Evolutionary conservation across 192 early-diverging fungal genomes (phyloP), one percentile per base, ranked within the genome.

Genomic region (Coemansia sp.): DNA sequence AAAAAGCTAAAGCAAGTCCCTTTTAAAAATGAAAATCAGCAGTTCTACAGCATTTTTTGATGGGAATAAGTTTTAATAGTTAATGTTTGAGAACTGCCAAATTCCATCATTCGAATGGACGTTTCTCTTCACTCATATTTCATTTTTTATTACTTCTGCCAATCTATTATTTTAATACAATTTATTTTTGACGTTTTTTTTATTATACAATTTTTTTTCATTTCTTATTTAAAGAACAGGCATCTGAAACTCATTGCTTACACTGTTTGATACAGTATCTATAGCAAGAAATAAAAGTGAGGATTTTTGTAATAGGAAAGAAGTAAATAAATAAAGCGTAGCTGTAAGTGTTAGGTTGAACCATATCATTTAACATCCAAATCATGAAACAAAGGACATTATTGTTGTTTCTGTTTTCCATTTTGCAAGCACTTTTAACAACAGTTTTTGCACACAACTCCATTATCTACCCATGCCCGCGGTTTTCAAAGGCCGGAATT

Each of bases 381-480:
- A 38, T 5, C 18, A 69, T 69, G 67, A 69, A 53, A 51, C 15
- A 4, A 22, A 32, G 15, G 5, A 34, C 51, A 5, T 64, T 57
- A 37, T 55, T 15, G 8, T 51, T 48, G n/a, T 54, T 63, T 37
- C 68, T 69, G 35, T 8, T 70, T 63, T 7, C 41, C 8, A 53
- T 59, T n/a, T 64, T 5, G 52, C 41, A 64, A 48, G 20, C 36
- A 2, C 38, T 63, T 45, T 6, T 63, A 3, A 34, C 53, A 7
- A 28, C 53, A 56, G 61, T 55, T 14, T 56, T 52, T 32, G 68
- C 51, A 8, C 61, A 70, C 33, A 64, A 57, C 17, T 70, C 68
- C 2, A 70, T 70, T 1, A 34, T 63, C 9, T 63, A 61, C n/a
- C 68, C 68, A 20, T 70, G 68, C 38, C 68, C 68, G 22, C 68